Evolutionary conservation across 257 asterid species (phyloP).

Genomic region (Rehmannia glutinosa): DNA sequence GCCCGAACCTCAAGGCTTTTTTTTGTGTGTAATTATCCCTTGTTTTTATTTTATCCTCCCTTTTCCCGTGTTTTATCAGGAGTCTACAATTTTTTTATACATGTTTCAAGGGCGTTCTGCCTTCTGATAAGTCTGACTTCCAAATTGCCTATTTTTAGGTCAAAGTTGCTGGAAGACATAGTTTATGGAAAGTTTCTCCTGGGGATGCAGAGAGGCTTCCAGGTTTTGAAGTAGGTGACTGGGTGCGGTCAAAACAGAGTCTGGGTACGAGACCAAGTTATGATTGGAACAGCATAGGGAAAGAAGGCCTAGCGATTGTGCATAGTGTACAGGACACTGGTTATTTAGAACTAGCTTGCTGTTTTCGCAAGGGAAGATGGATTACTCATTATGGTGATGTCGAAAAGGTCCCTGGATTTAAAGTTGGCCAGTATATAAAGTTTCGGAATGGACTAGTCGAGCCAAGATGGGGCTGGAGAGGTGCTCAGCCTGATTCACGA

Average conservation of each 20-base stretch:
- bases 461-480: slow-evolving; percentile 99
- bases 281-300: slow-evolving; percentile 91
- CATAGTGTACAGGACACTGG: slow-evolving; percentile 89
- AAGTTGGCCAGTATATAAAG: slow-evolving; percentile 82
- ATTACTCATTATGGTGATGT: slow-evolving; percentile 80
- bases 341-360: slow-evolving; percentile 89
- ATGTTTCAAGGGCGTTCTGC: slow-evolving; percentile 10
- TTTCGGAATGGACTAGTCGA: slow-evolving; percentile 71
- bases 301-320: slow-evolving; percentile 86
- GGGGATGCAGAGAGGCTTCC: slow-evolving; percentile 98
- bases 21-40: too few relatives aligned
- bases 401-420: slow-evolving; percentile 77
- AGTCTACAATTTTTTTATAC: background rate
- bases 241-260: slow-evolving; percentile 94
- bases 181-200: slow-evolving; percentile 91
- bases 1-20: too few relatives aligned
- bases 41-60: background rate
- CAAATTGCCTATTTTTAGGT: slow-evolving; percentile 42
- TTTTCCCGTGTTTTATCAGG: background rate
- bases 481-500: slow-evolving; percentile 57
- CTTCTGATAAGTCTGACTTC: slow-evolving; percentile 13
- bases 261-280: slow-evolving; percentile 95
- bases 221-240: slow-evolving; percentile 94
- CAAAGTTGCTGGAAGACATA: slow-evolving; percentile 71
- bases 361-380: slow-evolving; percentile 82